phyloP scores from a whole-genome alignment of 2,329 filamentous ascomycete species.

The Myotisia sp. region DNA sequence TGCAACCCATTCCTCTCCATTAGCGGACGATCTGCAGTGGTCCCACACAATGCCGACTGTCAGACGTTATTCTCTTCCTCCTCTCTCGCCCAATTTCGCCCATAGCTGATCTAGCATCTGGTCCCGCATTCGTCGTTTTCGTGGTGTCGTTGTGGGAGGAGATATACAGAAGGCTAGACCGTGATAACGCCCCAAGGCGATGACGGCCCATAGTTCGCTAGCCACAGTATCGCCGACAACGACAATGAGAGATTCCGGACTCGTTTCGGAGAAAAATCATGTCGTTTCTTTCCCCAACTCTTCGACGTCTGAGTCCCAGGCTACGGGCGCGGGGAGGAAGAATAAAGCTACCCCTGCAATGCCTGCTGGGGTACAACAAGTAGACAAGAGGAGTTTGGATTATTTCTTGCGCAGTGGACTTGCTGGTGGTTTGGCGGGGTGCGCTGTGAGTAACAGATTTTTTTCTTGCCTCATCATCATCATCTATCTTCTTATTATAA shows the following conservation, averaged over 20 bases:
- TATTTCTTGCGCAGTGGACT: conserved; percentile 73
- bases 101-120: no score
- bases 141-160: neutral
- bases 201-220: conserved; percentile 3
- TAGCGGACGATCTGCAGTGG: no score
- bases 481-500: conserved; percentile 5
- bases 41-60: neutral
- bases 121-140: neutral
- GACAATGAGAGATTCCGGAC: neutral
- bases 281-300: neutral
- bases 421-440: conserved; percentile 81
- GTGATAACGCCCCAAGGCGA: neutral
- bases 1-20: neutral
- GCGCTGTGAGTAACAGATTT: conserved; percentile 54
- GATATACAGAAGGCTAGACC: neutral
- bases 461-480: no score
- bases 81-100: neutral
- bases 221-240: no score
- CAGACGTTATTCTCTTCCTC: neutral
- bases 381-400: conserved; percentile 60
- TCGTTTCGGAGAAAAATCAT: neutral
- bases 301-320: no score
- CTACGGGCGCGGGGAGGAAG: no score
- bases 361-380: conserved; percentile 13
- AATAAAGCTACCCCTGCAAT: no score